Evolutionary conservation across 352 stramenopile genomes (phyloP), one percentile per base, ranked within the genome.

Genomic region (Hyaloperonospora arabidopsidis): DNA sequence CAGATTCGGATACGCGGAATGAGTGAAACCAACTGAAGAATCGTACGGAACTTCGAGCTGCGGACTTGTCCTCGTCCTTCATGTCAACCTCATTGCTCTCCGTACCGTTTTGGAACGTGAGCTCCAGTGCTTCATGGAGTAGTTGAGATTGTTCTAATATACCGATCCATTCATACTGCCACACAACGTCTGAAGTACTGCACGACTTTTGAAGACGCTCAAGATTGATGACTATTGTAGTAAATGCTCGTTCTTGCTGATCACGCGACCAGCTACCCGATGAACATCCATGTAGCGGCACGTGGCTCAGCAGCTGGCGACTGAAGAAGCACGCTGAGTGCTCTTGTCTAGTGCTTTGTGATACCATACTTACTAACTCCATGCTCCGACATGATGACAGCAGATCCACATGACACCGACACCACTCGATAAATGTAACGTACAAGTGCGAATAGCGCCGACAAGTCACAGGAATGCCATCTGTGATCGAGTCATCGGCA

Each of bases 21-120:
- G 67, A 67, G 25, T 85, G 72, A 54, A 77, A 78, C 76, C 76
- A 87, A 11, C 61, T 61, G 2, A 85, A 50, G 15, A 87, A 67
- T 5, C 35, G 41, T 2, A 40, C 35, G 14, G 70, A 70, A 13
- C 59, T 34, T 3, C 38, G 34, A 44, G 12, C 17, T 23, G 25
- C 38, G 17, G 17, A 21, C 29, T 49, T 22, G 17, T 52, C 21
- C 6, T 45, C 21, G 34, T 60, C 35, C 2, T 8, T 43, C 25
- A 47, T 45, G 21, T 12, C 14, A 43, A 22, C 21, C 29, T 5
- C 6, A 43, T 43, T 35, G 32, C 29, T 56, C 22, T n/a, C 28
- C 40, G 18, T 23, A 13, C 19, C 39, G 5, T 0, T 15, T 38
- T 21, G 21, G 48, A 76, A 72, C 17, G 49, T 23, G 22, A 53